These are phyloP conservation scores for Oenanthe sinensis DNA, from an alignment of 129 eudicot species.

Conservation along the genomic window DNA sequence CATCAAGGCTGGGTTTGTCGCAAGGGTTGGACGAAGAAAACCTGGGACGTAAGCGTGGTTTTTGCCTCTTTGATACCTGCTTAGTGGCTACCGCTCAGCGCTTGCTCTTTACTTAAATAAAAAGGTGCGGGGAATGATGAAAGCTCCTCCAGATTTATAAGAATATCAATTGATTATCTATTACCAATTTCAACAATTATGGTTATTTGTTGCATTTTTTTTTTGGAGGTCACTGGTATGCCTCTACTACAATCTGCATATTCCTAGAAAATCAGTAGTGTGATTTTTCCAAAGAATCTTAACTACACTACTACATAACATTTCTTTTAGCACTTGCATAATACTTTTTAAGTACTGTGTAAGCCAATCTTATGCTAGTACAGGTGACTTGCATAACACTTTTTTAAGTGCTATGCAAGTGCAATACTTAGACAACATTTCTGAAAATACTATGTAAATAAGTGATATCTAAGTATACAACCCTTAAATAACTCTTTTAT, in stretches of 20 bases:
- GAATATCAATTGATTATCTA: not conserved
- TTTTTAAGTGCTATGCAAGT: too few species aligned
- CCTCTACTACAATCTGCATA: not conserved
- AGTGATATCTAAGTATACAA: too few species aligned
- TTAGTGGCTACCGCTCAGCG: not conserved
- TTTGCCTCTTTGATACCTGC: not conserved
- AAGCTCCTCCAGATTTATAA: constrained; percentile 2
- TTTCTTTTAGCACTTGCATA: too few species aligned
- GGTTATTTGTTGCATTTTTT: not conserved
- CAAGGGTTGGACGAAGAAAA: constrained; percentile 32
- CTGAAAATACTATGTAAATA: too few species aligned
- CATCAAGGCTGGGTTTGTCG: constrained; percentile 39
- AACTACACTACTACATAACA: too few species aligned
- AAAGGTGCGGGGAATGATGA: not conserved
- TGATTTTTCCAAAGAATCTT: not conserved
- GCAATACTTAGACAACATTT: too few species aligned
- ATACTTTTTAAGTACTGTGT: too few species aligned
- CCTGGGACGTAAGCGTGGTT: constrained; percentile 18
- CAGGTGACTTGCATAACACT: too few species aligned
- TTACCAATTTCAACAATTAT: not conserved
- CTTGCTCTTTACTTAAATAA: not conserved
- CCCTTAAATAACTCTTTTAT: too few species aligned
- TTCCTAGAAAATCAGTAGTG: not conserved
- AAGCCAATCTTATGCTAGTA: too few species aligned
- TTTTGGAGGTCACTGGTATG: not conserved